phyloP scores from a whole-genome alignment of 176 grass and related monocot genomes.

The Ampelocalamus luodianensis region DNA sequence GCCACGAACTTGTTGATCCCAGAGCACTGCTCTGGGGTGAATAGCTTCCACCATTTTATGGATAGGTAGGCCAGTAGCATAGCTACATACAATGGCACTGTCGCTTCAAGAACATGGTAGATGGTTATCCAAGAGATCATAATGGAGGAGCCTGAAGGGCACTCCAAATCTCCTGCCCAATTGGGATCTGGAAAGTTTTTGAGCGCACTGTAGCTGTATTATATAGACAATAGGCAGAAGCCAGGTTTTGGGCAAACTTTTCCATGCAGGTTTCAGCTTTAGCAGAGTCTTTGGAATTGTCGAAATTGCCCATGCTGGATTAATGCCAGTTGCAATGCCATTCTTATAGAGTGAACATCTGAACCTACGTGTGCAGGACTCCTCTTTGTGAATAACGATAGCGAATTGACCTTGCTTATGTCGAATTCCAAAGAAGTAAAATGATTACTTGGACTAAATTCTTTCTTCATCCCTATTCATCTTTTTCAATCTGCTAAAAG shows the following conservation, averaged over 20 bases:
- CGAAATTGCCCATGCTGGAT: constrained; percentile 49
- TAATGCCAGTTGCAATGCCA: not conserved
- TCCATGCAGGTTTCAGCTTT: constrained; percentile 52
- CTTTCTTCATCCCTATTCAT: constrained; percentile 43
- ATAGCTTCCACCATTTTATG: constrained; percentile 90
- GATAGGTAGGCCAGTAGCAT: constrained; percentile 94
- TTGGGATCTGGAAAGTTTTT: constrained; percentile 44
- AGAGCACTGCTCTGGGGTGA: constrained; percentile 82
- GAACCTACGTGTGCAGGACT: constrained; percentile 36
- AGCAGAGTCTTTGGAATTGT: constrained; percentile 46
- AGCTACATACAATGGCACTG: constrained; percentile 72
- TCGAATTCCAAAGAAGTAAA: constrained; percentile 34
- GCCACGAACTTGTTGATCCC: constrained; percentile 94
- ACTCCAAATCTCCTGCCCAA: constrained; percentile 48
- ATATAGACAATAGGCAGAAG: constrained; percentile 55
- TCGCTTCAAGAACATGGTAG: constrained; percentile 85
- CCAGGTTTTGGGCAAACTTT: constrained; percentile 48
- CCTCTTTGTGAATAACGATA: constrained; percentile 32
- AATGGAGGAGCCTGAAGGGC: constrained; percentile 54
- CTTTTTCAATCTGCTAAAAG: constrained; percentile 46
- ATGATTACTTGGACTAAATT: constrained; percentile 51
- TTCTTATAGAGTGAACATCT: constrained; percentile 37
- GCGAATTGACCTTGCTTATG: constrained; percentile 24
- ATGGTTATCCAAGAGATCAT: constrained; percentile 79
- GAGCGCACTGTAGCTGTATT: constrained; percentile 49